Evolutionary conservation across 2,329 filamentous ascomycete genomes (phyloP), one percentile per base, ranked within the genome.

Genomic region (Fusarium bulbicola): DNA sequence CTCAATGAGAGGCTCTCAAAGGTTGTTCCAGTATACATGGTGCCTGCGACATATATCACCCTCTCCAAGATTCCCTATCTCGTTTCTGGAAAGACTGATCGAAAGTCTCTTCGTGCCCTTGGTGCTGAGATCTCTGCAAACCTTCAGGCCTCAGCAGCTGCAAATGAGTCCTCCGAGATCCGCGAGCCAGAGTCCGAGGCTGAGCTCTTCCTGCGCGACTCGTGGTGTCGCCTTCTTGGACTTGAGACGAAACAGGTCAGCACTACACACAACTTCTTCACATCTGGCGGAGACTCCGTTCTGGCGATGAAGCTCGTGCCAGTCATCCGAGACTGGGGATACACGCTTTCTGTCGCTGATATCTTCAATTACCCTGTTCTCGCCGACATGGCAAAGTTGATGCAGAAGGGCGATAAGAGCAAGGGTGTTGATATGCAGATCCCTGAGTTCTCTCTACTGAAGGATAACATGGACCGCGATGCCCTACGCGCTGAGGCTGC

Each of bases 251-350:
- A 82, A 4, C 68, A 75, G 10, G 73, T 85, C 50, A 78, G 81
- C 4, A 77, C 80, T 1, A 76, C 81, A 1, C 82, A 85, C 67
- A 83, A 82, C 77, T 87, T 87, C 80, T 83, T 87, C 70, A 81
- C 80, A 1, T 80, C 86, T 1, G 85, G 85, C 1, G 85, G 86
- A 14, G 85, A 88, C 75, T 88, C 86, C 0, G 80, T 88, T 8
- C 80, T 81, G 7, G 86, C 86, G 4, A 88, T 88, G 86, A 84
- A 82, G 67, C 79, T 88, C 0, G 85, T 86, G 1, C 81, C 85
- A 1, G 77, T 81, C 14, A 83, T 85, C 3, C 81, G 84, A 36
- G 80, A 78, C 7, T 75, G 76, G 28, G 81, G 81, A 8, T 76
- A 86, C n/a, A 70, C 79, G 0, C 74, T 88, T 34, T 85, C 83